Base-by-base conservation (phyloP, 352 stramenopile species). In the Phytophthora podocarpi region DNA sequence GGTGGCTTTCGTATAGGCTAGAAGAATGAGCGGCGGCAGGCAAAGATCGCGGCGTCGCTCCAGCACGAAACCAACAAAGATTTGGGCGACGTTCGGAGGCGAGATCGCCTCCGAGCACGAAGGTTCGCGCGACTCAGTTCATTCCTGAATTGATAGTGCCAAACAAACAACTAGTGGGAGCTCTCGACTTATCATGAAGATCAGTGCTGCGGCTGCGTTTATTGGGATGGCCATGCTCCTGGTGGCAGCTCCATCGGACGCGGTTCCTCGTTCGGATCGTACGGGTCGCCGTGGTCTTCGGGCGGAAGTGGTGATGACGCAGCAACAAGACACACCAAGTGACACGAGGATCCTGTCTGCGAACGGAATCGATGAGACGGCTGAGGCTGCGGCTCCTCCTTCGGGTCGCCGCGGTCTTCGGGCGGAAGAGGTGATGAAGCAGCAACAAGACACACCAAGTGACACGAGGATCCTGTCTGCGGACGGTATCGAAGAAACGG, bases 401-500 rank as follows among this genome's bases (percentile, higher is more conserved):
- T n/a, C n/a, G n/a, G n/a, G n/a, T n/a, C n/a, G n/a, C n/a, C n/a
- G n/a, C n/a, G n/a, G n/a, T n/a, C n/a, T n/a, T n/a, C n/a, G n/a
- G n/a, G n/a, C n/a, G n/a, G n/a, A n/a, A n/a, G n/a, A n/a, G n/a
- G n/a, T n/a, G 35, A 15, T 21, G 11, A n/a, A 39, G 23, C 4
- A 41, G 26, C 18, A 16, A 5, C 49, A 60, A 43, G n/a, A n/a
- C n/a, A n/a, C n/a, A n/a, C n/a, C n/a, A n/a, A 35, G 2, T 2
- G 46, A 58, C 21, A 8, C 15, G 31, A 48, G 59, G 5, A 50
- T 56, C 5, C 11, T 68, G 28, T 51, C 42, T 9, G 37, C 20
- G 4, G 59, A 68, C 18, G 51, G 51, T 1, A 45, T 63, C 20
- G 51, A 68, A 39, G 41, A 57, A 11, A 68, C 43, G 10, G 43